A percentile compares a stretch with the other conserved stretches of the same genome.
These are phyloP conservation scores for Annulohypoxylon bovei DNA, from an alignment of 495 filamentous ascomycete species.

Conservation along the genomic window DNA sequence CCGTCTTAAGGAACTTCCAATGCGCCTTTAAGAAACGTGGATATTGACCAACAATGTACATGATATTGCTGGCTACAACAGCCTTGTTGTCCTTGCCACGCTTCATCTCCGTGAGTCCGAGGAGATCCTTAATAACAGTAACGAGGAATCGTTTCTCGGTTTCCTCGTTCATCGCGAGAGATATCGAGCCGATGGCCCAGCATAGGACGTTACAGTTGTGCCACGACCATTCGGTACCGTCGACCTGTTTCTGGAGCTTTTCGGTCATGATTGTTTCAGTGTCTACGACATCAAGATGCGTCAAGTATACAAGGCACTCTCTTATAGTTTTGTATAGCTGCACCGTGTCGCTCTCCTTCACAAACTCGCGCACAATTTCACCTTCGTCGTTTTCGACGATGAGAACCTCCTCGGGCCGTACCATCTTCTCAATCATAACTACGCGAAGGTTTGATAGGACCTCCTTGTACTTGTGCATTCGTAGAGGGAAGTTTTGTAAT, in stretches of 20 bases:
- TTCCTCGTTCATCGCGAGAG: conserved; percentile 98
- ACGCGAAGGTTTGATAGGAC: conserved; percentile 91
- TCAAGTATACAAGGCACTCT: conserved; percentile 97
- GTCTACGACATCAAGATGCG: conserved; percentile 95
- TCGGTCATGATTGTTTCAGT: conserved; percentile 99
- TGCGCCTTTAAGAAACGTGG: conserved; percentile 98
- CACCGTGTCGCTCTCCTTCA: conserved; percentile 98
- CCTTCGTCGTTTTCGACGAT: conserved; percentile 99
- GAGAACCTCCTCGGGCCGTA: conserved; percentile 95
- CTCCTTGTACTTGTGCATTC: conserved; percentile 97
- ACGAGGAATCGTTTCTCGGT: conserved; percentile 98
- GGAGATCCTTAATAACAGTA: conserved; percentile 97
- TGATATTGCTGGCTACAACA: conserved; percentile 98
- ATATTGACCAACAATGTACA: conserved; percentile 99
- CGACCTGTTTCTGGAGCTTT: conserved; percentile 92
- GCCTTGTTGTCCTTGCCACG: conserved; percentile 99
- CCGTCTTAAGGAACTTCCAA: conserved; percentile 99
- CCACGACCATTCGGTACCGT: conserved; percentile 98
- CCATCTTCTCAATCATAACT: conserved; percentile 99
- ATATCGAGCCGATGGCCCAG: conserved; percentile 99
- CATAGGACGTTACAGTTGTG: conserved; percentile 99
- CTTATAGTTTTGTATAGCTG: conserved; percentile 99
- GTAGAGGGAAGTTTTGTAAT: conserved; percentile 85
- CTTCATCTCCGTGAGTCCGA: conserved; percentile 99
- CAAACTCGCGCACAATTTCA: conserved; percentile 98